Evolutionary conservation across 1,284 basidiomycete species (phyloP).

Genomic region (Austropuccinia psidii): DNA sequence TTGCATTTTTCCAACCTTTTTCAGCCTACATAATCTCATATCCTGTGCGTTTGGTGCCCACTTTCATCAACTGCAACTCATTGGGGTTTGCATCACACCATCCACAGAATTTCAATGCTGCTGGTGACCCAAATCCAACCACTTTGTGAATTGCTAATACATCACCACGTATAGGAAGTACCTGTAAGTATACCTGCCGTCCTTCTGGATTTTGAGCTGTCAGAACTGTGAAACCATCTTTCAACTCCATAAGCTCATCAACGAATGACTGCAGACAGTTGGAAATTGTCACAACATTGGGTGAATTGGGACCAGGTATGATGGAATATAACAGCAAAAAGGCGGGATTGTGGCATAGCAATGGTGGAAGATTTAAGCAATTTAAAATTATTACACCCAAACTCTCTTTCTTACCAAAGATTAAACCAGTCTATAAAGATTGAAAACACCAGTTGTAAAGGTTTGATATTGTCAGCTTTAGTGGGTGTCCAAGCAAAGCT

Average conservation of each 20-base stretch:
- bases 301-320: conserved; percentile 4
- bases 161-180: conserved; percentile 1
- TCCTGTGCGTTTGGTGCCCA: no score
- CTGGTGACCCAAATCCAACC: background rate
- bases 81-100: background rate
- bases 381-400: conserved; percentile 3
- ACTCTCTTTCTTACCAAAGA: background rate
- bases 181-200: background rate
- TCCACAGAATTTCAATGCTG: background rate
- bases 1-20: background rate
- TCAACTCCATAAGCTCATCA: background rate
- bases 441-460: background rate
- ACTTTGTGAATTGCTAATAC: conserved; percentile 9
- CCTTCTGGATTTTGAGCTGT: background rate
- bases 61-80: no score
- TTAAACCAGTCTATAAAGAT: conserved; percentile 25
- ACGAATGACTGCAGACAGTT: background rate
- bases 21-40: background rate
- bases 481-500: background rate
- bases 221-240: background rate
- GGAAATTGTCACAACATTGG: background rate
- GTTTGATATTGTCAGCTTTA: no score
- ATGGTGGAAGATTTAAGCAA: conserved; percentile 18
- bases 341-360: background rate
- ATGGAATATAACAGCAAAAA: background rate